Evolutionary conservation across 768 basidiomycete genomes (phyloP).

Genomic region (Mycena floridula): DNA sequence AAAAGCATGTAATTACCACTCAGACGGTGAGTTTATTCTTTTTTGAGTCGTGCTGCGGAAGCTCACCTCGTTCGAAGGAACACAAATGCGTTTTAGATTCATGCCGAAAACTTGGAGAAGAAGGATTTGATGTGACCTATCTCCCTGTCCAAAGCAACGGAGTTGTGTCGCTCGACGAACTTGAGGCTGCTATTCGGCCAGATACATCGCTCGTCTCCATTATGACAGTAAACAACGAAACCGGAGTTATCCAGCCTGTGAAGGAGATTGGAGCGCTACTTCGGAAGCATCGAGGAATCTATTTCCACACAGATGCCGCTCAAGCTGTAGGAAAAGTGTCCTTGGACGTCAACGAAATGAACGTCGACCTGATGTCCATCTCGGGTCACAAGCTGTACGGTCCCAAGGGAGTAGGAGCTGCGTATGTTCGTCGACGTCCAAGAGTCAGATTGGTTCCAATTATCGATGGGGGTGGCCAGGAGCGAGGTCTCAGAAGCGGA

Average conservation of each 20-base stretch:
- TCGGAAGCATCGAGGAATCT: constrained; percentile 82
- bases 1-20: constrained; percentile 88
- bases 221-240: constrained; percentile 99
- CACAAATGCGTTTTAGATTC: constrained; percentile 99
- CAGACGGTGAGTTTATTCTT: constrained; percentile 66
- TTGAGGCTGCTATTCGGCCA: constrained; percentile 86
- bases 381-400: constrained; percentile 98
- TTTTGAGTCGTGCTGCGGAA: not conserved
- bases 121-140: constrained; percentile 97
- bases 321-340: constrained; percentile 92
- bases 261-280: constrained; percentile 88
- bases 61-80: constrained; percentile 47
- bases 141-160: constrained; percentile 91
- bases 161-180: constrained; percentile 66
- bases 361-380: constrained; percentile 93
- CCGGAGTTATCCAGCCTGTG: constrained; percentile 95
- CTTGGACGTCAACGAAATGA: constrained; percentile 90
- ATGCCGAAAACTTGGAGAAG: constrained; percentile 89
- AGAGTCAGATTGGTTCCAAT: constrained; percentile 93
- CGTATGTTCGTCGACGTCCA: constrained; percentile 89
- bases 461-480: constrained; percentile 93
- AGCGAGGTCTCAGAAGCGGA: constrained; percentile 92
- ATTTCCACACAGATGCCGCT: constrained; percentile 97
- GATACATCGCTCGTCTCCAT: constrained; percentile 93
- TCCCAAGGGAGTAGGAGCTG: constrained; percentile 93